Base-by-base conservation (phyloP, 2,329 filamentous ascomycete genomes). In the Neofusicoccum parvum region DNA sequence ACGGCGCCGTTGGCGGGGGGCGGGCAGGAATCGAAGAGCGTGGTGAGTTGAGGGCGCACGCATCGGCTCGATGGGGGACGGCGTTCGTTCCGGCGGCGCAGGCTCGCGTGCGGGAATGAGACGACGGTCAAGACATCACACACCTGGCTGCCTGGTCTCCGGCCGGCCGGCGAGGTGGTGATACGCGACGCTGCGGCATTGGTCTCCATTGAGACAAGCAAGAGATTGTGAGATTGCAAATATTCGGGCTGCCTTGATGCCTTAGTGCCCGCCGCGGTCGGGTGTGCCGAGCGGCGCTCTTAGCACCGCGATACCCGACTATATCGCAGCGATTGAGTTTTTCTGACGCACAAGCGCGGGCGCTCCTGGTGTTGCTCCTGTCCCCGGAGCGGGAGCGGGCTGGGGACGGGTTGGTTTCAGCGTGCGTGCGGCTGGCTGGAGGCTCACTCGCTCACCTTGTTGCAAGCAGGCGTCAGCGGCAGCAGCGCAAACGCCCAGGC, bases 1-100 rank as follows among this genome's bases (percentile, higher is more conserved):
- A 78, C 78, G 15, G 76, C 74, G 69, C 77, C 75, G 66, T 74
- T 75, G 73, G 78, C 77, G 67, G 10, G 17, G 34, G 6, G 34
- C 15, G 14, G 14, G n/a, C 23, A 51, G 34, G 23, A 9, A 27
- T 56, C 53, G 20, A 23, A 20, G 37, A n/a, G 43, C 4, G 17
- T 14, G 43, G 14, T 17, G 14, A 20, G n/a, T 15, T 46, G 43
- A 46, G 7, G 43, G 43, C 17, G 43, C 49, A 12, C 20, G n/a
- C 23, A 23, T 49, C 14, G 15, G 27, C 27, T 36, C 49, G 23
- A 36, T 51, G 17, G 49, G 12, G 27, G 27, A 49, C 50, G 50
- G 50, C 15, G 3, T 53, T 53, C 50, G 34, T 39, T 37, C 50
- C 50, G 50, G 45, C 6, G n/a, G 14, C 34, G 50, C n/a, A 12